These are phyloP conservation scores for Polytolypa hystricis DNA, from an alignment of 2,329 filamentous ascomycete genomes.

Conservation along the genomic window DNA sequence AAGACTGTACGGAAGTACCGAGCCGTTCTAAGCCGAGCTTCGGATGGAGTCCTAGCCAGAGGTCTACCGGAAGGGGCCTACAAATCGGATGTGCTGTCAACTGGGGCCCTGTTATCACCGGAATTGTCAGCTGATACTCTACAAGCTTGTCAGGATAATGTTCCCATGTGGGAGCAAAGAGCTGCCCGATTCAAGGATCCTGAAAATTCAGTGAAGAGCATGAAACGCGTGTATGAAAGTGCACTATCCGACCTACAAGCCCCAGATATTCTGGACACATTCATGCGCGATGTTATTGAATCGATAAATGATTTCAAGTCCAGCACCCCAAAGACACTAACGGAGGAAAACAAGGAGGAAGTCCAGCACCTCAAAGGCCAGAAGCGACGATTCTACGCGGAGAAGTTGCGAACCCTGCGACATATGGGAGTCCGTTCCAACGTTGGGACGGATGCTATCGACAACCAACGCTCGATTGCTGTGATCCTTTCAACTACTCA, in stretches of 20 bases:
- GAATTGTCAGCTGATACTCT: slow-evolving; percentile 22
- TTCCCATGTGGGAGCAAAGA: slow-evolving; percentile 31
- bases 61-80: slow-evolving; percentile 25
- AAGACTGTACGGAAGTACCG: slow-evolving; percentile 86
- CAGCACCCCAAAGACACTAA: slow-evolving; percentile 70
- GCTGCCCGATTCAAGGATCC: slow-evolving; percentile 61
- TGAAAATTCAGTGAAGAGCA: slow-evolving; percentile 58
- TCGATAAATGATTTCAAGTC: slow-evolving; percentile 66
- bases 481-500: slow-evolving; percentile 53
- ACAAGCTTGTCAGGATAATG: slow-evolving; percentile 20
- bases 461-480: slow-evolving; percentile 60
- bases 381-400: slow-evolving; percentile 82
- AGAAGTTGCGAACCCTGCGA: slow-evolving; percentile 70
- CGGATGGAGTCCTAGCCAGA: slow-evolving; percentile 46
- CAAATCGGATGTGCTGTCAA: slow-evolving; percentile 13
- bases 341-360: slow-evolving; percentile 70
- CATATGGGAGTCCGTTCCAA: slow-evolving; percentile 87
- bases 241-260: slow-evolving; percentile 45
- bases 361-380: slow-evolving; percentile 84
- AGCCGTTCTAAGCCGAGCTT: slow-evolving; percentile 62
- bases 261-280: slow-evolving; percentile 51
- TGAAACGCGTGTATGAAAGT: slow-evolving; percentile 52
- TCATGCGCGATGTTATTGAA: slow-evolving; percentile 56
- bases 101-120: neutral
- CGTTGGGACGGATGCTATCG: slow-evolving; percentile 60